Percentiles rank a stretch among this genome's conserved stretches.
These are phyloP conservation scores for Aspergillus pseudoglaucus DNA, from an alignment of 2,329 filamentous ascomycete species.

Conservation along the genomic window DNA sequence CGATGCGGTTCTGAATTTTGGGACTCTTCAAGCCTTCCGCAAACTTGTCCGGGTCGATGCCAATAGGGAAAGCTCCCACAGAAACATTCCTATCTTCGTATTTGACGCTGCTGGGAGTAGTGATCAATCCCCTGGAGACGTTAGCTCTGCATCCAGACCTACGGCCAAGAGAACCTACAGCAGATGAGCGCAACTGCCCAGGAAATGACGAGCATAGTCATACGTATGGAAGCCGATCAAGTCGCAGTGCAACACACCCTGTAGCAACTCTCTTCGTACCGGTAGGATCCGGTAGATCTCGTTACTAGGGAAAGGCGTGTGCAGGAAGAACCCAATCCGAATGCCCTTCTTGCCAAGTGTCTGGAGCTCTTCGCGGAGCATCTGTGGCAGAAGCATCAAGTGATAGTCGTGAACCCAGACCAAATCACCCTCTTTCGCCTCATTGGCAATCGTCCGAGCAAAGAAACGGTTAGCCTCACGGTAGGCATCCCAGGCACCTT, in stretches of 20 bases:
- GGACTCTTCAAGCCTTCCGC: slow-evolving; percentile 74
- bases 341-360: slow-evolving; percentile 67
- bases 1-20: slow-evolving; percentile 77
- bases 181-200: slow-evolving; percentile 87
- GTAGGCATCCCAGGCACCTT: slow-evolving; percentile 85
- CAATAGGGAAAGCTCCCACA: slow-evolving; percentile 88
- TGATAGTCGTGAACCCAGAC: slow-evolving; percentile 98
- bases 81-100: slow-evolving; percentile 78
- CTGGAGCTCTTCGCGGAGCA: slow-evolving; percentile 82
- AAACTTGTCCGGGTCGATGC: slow-evolving; percentile 93
- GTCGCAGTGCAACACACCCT: slow-evolving; percentile 82
- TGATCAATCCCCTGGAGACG: slow-evolving; percentile 41
- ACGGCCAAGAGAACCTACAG: slow-evolving; percentile 46
- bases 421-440: slow-evolving; percentile 82
- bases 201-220: slow-evolving; percentile 88
- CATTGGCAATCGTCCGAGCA: slow-evolving; percentile 73
- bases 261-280: slow-evolving; percentile 75
- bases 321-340: slow-evolving; percentile 93
- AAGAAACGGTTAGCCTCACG: slow-evolving; percentile 84
- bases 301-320: slow-evolving; percentile 89
- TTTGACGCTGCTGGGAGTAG: slow-evolving; percentile 84
- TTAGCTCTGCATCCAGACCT: slow-evolving; percentile 7
- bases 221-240: slow-evolving; percentile 95
- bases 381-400: slow-evolving; percentile 85
- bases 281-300: slow-evolving; percentile 93